Conservation (phyloP, 768 basidiomycete species). For the Suillus americanus region DNA sequence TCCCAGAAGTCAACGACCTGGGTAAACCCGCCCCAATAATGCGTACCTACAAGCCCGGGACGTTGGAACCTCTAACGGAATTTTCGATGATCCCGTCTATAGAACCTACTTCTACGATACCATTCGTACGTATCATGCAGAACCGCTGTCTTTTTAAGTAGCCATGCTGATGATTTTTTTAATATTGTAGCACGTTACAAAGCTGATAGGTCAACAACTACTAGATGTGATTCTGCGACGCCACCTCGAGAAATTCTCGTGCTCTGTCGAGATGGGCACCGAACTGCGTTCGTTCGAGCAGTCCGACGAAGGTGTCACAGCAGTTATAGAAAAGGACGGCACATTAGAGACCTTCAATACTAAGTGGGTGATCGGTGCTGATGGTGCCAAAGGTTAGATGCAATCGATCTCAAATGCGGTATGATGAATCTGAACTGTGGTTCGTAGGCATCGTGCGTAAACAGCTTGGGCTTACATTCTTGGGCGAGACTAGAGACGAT, state of each 20-base stretch:
- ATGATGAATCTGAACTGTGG: neutral
- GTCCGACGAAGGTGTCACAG: conserved; percentile 28
- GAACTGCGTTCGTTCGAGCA: conserved; percentile 38
- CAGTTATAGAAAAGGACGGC: conserved; percentile 5
- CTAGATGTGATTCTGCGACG: conserved; percentile 29
- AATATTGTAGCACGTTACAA: conserved; percentile 14
- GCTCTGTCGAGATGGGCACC: conserved; percentile 35
- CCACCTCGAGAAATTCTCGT: conserved; percentile 22
- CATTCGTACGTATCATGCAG: conserved; percentile 21
- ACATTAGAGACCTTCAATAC: conserved; percentile 3
- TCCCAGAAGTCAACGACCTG: conserved; percentile 34
- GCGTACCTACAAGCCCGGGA: conserved; percentile 31
- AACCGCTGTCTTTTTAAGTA: neutral
- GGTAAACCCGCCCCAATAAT: conserved; percentile 29
- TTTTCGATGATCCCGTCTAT: conserved; percentile 17
- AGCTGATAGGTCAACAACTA: conserved; percentile 21
- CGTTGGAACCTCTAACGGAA: neutral
- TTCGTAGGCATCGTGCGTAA: conserved; percentile 9
- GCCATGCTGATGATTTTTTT: neutral
- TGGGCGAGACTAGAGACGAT: conserved; percentile 31
- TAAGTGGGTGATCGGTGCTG: conserved; percentile 16
- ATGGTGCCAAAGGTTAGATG: conserved; percentile 17
- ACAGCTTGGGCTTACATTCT: conserved; percentile 12
- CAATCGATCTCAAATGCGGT: neutral
- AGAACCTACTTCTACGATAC: conserved; percentile 23